phyloP scores from a whole-genome alignment of 192 early-diverging fungal species.

The Coemansia sp. region DNA sequence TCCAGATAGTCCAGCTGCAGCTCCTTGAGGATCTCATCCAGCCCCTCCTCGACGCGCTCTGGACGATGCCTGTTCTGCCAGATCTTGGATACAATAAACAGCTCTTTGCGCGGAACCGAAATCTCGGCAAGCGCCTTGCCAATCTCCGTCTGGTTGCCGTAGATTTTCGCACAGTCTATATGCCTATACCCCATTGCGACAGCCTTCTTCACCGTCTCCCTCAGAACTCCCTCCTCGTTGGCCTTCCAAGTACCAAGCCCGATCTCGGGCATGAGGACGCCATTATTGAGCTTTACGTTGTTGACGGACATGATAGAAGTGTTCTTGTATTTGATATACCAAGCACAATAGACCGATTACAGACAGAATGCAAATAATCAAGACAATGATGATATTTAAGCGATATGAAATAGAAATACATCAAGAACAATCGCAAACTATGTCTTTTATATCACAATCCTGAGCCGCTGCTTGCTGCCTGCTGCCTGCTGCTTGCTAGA shows the following conservation, averaged over 20 bases:
- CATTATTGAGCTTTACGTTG: conserved; percentile 58
- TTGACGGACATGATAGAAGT: conserved; percentile 31
- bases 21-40: conserved; percentile 62
- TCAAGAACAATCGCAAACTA: too few relatives aligned
- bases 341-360: too few relatives aligned
- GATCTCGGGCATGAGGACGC: conserved; percentile 59
- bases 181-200: conserved; percentile 67
- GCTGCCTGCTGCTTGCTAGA: too few relatives aligned
- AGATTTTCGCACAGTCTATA: conserved; percentile 63
- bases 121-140: conserved; percentile 65
- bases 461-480: too few relatives aligned
- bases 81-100: conserved; percentile 80
- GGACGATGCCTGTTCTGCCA: conserved; percentile 64
- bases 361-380: too few relatives aligned
- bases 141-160: conserved; percentile 78
- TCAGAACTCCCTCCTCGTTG: conserved; percentile 51
- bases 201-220: conserved; percentile 59
- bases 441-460: too few relatives aligned
- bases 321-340: too few relatives aligned
- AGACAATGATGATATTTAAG: too few relatives aligned
- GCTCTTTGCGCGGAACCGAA: conserved; percentile 60
- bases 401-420: too few relatives aligned
- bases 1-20: conserved; percentile 75
- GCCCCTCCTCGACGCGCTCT: conserved; percentile 57
- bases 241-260: conserved; percentile 68